Conservation (phyloP, 768 basidiomycete genomes). For the Clitopilus passeckerianus region DNA sequence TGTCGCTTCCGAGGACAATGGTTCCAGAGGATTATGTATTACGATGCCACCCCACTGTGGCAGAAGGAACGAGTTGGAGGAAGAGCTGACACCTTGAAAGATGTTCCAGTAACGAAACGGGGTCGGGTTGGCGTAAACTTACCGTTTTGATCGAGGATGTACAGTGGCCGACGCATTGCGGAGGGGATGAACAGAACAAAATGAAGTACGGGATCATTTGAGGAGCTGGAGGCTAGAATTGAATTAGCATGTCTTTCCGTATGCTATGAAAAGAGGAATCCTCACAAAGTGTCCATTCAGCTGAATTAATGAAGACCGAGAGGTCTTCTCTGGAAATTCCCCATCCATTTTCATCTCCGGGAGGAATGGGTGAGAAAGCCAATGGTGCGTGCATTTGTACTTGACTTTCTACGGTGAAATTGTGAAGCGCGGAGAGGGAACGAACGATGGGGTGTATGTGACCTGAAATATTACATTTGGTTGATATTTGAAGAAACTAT, state of each 20-base stretch:
- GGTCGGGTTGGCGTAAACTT: neutral
- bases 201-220: conserved; percentile 91
- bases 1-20: conserved; percentile 20
- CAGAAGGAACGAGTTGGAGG: conserved; percentile 72
- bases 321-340: conserved; percentile 77
- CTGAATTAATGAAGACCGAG: conserved; percentile 92
- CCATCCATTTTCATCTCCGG: conserved; percentile 35
- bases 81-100: conserved; percentile 38
- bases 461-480: conserved; percentile 34
- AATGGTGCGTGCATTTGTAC: conserved; percentile 89
- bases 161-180: conserved; percentile 58
- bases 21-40: conserved; percentile 57
- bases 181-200: conserved; percentile 90
- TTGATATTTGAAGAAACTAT: neutral
- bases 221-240: conserved; percentile 77
- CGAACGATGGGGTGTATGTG: conserved; percentile 64
- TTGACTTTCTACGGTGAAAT: conserved; percentile 93
- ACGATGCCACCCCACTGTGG: conserved; percentile 94
- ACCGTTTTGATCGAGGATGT: conserved; percentile 57
- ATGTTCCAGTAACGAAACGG: conserved; percentile 4
- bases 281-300: conserved; percentile 91
- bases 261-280: neutral
- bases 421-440: conserved; percentile 65
- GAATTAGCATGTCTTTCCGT: neutral
- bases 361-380: conserved; percentile 60